phyloP scores from a whole-genome alignment of 805 yeast genomes.

The Saccharomycopsis schoenii region DNA sequence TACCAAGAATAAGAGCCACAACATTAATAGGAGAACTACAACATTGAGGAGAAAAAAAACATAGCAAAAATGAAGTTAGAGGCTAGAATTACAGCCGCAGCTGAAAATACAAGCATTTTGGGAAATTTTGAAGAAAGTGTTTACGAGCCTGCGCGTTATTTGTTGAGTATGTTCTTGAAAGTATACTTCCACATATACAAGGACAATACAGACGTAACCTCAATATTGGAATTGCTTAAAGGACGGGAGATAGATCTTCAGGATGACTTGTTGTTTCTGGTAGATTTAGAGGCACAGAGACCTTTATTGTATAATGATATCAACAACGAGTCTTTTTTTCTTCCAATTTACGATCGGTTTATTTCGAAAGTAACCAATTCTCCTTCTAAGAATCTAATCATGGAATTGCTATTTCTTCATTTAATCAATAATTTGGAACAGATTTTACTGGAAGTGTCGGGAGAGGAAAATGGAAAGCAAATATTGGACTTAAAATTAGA shows the following conservation, averaged over 20 bases:
- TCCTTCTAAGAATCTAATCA: constrained; percentile 7
- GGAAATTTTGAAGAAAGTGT: not conserved
- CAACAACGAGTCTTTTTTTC: not conserved
- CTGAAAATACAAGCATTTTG: not conserved
- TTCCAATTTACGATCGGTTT: not conserved
- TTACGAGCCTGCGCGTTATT: not conserved
- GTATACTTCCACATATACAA: not conserved
- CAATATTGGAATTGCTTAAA: not conserved
- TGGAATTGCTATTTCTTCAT: constrained; percentile 12
- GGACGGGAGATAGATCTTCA: not conserved
- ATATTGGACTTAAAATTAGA: constrained; percentile 1
- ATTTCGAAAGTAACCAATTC: constrained; percentile 8
- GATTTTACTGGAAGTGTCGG: not conserved
- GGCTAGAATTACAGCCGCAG: not conserved
- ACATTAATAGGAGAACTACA: too few relatives aligned
- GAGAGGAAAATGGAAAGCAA: not conserved
- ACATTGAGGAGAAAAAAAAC: not conserved
- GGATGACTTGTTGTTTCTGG: not conserved
- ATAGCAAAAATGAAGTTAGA: not conserved
- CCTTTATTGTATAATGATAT: not conserved
- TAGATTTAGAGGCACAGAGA: not conserved
- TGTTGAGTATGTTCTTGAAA: not conserved
- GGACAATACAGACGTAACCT: not conserved
- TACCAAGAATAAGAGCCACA: too few relatives aligned
- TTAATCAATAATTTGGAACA: constrained; percentile 4